phyloP scores from a whole-genome alignment of 768 basidiomycete genomes.

The Auricularia heimuer region DNA sequence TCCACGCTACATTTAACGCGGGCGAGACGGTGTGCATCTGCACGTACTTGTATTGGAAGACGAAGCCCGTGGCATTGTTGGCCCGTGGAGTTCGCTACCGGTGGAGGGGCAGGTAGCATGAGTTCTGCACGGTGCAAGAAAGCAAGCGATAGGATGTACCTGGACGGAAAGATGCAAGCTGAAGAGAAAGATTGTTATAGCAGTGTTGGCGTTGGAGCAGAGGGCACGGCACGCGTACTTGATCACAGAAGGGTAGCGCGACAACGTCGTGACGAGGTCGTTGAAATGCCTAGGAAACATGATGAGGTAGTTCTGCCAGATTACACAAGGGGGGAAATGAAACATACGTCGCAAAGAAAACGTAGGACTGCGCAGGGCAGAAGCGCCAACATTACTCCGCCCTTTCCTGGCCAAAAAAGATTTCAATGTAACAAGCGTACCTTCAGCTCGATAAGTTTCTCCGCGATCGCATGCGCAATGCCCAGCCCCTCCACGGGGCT shows the following conservation, averaged over 20 bases:
- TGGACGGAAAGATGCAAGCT: slow-evolving; percentile 80
- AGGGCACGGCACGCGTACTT: slow-evolving; percentile 40
- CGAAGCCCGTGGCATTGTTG: slow-evolving; percentile 51
- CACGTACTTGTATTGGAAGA: slow-evolving; percentile 67
- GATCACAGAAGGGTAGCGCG: slow-evolving; percentile 66
- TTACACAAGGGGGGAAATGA: not conserved
- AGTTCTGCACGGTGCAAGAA: not conserved
- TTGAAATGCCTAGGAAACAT: slow-evolving; percentile 52
- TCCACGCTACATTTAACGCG: too few relatives aligned
- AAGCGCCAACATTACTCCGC: not conserved
- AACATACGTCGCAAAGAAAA: slow-evolving; percentile 82
- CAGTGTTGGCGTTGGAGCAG: not conserved
- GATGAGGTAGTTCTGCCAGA: slow-evolving; percentile 5
- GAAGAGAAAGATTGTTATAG: not conserved
- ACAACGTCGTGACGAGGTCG: slow-evolving; percentile 70
- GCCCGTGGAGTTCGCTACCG: slow-evolving; percentile 44
- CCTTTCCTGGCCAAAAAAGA: not conserved
- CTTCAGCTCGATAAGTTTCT: slow-evolving; percentile 61
- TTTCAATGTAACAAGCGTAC: slow-evolving; percentile 27
- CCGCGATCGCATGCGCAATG: slow-evolving; percentile 76
- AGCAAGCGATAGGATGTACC: slow-evolving; percentile 27
- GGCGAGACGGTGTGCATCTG: not conserved
- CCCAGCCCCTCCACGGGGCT: slow-evolving; percentile 74
- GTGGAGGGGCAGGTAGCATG: not conserved
- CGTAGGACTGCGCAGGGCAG: slow-evolving; percentile 47